Conservation (phyloP, 371 early-diverging fungal genomes). For the Mortierella sp. region DNA sequence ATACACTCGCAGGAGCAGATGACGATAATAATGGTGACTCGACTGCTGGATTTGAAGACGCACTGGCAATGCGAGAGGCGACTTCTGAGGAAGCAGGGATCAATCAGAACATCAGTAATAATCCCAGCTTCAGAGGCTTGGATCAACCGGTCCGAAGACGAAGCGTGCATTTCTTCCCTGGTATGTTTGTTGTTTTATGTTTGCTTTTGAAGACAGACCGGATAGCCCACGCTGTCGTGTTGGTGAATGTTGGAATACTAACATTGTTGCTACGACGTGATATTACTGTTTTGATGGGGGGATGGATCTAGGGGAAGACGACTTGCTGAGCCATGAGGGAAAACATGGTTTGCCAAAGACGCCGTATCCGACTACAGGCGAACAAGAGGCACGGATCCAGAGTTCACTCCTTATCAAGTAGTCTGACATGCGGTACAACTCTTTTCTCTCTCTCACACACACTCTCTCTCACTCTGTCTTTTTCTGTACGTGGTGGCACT, state of each 20-base stretch:
- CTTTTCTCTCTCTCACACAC: too few relatives aligned
- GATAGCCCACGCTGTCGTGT: background rate
- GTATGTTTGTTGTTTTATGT: slow-evolving; percentile 2
- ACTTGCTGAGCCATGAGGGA: slow-evolving; percentile 23
- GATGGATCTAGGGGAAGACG: slow-evolving; percentile 25
- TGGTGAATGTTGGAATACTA: background rate
- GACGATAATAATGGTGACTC: slow-evolving; percentile 3
- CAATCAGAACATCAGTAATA: background rate
- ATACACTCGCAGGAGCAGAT: background rate
- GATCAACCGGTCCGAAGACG: slow-evolving; percentile 19
- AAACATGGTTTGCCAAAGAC: slow-evolving; percentile 45
- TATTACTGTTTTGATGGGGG: too few relatives aligned
- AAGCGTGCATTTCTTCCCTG: slow-evolving; percentile 41
- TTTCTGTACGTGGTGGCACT: too few relatives aligned
- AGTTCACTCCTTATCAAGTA: slow-evolving; percentile 12
- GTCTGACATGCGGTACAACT: too few relatives aligned
- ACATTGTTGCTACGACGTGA: background rate
- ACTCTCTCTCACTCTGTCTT: too few relatives aligned
- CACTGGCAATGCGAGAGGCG: slow-evolving; percentile 7
- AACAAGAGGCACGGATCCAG: slow-evolving; percentile 23
- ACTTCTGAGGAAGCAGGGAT: background rate
- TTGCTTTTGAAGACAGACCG: too few relatives aligned
- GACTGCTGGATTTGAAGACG: slow-evolving; percentile 23
- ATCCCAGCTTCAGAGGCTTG: background rate
- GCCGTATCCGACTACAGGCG: slow-evolving; percentile 38